Conservation (phyloP, 108 stramenopile species). For the Epipyxis sp. region DNA sequence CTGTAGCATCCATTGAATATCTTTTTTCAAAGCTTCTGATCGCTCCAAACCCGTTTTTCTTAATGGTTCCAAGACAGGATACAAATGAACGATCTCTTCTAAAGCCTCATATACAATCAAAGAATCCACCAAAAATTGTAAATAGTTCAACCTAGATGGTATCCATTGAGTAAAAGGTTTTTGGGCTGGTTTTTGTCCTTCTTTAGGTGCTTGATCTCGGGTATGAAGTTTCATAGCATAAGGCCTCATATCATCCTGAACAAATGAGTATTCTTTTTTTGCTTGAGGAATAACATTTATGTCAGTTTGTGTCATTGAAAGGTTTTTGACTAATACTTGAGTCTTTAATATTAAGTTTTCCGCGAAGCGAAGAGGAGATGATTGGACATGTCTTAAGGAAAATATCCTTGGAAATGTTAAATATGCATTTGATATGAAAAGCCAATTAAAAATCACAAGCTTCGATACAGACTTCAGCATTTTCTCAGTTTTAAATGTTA, state of each 20-base stretch:
- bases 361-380: no score
- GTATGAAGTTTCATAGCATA: constrained; percentile 89
- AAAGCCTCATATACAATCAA: constrained; percentile 70
- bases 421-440: no score
- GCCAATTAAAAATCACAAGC: no score
- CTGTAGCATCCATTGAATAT: constrained; percentile 75
- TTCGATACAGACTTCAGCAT: no score
- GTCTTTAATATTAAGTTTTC: no score
- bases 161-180: constrained; percentile 13
- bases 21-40: constrained; percentile 62
- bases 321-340: no score
- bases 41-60: constrained; percentile 79
- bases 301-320: no score
- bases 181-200: constrained; percentile 55
- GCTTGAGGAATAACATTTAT: no score
- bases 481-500: no score
- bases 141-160: constrained; percentile 68
- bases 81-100: constrained; percentile 67
- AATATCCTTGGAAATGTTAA: no score
- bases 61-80: constrained; percentile 54
- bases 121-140: constrained; percentile 73
- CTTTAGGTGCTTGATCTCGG: constrained; percentile 74
- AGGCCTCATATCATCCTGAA: constrained; percentile 74
- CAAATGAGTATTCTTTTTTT: constrained; percentile 48
- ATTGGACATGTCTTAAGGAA: no score